Evolutionary conservation across 179 eudicot genomes (phyloP).

Genomic region (Sideroxylon spinosum): DNA sequence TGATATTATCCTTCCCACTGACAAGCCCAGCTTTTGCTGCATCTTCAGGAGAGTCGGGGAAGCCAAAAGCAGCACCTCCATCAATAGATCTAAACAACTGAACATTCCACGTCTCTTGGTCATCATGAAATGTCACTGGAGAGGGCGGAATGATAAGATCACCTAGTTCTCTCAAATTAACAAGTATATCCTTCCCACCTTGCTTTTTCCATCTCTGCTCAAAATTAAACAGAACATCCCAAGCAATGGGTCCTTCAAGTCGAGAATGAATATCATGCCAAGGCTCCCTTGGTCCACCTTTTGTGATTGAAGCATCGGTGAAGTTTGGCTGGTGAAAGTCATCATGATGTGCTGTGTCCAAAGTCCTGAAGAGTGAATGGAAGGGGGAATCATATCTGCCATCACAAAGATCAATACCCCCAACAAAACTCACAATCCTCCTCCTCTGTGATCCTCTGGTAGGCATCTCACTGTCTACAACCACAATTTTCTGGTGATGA

Average conservation of each 20-base stretch:
- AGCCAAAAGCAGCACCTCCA: conserved; percentile 78
- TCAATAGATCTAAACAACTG: conserved; percentile 76
- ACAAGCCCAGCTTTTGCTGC: conserved; percentile 66
- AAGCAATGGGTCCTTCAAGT: conserved; percentile 71
- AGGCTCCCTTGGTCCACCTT: conserved; percentile 93
- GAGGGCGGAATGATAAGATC: conserved; percentile 57
- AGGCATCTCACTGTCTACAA: conserved; percentile 70
- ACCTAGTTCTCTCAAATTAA: conserved; percentile 45
- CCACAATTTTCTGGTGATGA: conserved; percentile 76
- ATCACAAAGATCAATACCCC: conserved; percentile 82
- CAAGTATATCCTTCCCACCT: conserved; percentile 52
- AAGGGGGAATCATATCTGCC: conserved; percentile 71
- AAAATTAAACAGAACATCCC: conserved; percentile 77
- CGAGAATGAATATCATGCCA: conserved; percentile 84
- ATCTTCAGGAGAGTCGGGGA: conserved; percentile 73
- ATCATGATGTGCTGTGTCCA: conserved; percentile 61
- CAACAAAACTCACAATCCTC: conserved; percentile 73
- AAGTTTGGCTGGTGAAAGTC: conserved; percentile 84
- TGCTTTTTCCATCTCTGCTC: conserved; percentile 86
- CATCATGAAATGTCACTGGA: conserved; percentile 53
- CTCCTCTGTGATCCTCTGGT: conserved; percentile 35
- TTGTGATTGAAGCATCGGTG: conserved; percentile 49
- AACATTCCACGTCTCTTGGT: conserved; percentile 70
- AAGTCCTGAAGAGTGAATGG: conserved; percentile 64
- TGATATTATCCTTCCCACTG: conserved; percentile 65